These are phyloP conservation scores for Boeremia exigua DNA, from an alignment of 2,329 filamentous ascomycete species.

Conservation along the genomic window DNA sequence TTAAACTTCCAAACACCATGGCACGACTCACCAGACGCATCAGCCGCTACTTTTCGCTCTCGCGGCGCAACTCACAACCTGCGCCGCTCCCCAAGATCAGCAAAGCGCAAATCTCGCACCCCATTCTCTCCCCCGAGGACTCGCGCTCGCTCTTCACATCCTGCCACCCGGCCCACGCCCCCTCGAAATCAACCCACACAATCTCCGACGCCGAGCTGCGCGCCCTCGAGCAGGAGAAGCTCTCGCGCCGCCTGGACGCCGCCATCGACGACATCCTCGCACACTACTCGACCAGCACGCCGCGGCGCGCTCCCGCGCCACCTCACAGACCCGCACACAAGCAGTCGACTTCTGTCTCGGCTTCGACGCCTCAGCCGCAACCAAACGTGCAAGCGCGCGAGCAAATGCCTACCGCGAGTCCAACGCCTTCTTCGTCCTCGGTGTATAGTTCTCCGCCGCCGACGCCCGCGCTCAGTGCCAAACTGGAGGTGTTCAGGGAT, in stretches of 20 bases:
- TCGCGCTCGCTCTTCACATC: neutral
- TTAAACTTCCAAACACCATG: neutral
- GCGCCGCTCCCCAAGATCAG: neutral
- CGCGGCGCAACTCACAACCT: neutral
- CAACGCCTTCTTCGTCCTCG: neutral
- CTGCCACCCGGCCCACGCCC: neutral
- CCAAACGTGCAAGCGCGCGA: neutral
- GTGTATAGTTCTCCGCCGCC: neutral
- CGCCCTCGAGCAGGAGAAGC: neutral
- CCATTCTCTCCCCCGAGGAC: neutral
- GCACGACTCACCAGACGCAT: constrained; percentile 1
- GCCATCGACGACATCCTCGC: constrained; percentile 2
- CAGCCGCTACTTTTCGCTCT: constrained; percentile 2
- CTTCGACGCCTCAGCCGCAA: too few species aligned
- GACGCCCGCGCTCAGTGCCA: neutral
- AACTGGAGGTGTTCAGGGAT: neutral
- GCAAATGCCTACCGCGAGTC: neutral
- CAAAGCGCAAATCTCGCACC: constrained; percentile 2
- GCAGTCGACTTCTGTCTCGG: neutral
- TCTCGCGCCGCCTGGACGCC: neutral
- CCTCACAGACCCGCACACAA: neutral
- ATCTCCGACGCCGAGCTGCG: neutral
- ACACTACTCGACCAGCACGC: neutral
- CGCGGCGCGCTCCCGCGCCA: neutral
- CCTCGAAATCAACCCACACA: neutral